Evolutionary conservation across 441 rosid genomes (phyloP).

Genomic region (Jatropha podagrica): DNA sequence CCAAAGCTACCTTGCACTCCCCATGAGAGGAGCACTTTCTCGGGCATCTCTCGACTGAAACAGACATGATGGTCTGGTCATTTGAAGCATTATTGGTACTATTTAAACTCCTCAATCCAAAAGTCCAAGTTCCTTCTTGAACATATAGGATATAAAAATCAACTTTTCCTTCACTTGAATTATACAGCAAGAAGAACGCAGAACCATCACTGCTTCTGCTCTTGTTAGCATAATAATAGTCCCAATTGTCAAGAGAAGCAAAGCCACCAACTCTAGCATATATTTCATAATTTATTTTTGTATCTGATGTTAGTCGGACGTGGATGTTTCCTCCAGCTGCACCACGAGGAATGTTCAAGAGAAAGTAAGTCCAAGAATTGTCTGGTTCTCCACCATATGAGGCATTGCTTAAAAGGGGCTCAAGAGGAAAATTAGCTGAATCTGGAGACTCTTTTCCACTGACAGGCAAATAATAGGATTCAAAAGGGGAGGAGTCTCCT

Average conservation of each 20-base stretch:
- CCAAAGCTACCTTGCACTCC: constrained; percentile 67
- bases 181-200: constrained; percentile 54
- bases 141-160: constrained; percentile 79
- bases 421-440: constrained; percentile 65
- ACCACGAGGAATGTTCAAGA: constrained; percentile 72
- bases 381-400: constrained; percentile 46
- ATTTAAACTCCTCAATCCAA: constrained; percentile 66
- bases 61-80: constrained; percentile 59
- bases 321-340: constrained; percentile 96
- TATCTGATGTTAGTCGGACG: constrained; percentile 55
- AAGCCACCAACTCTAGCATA: constrained; percentile 79
- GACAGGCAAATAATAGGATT: constrained; percentile 77
- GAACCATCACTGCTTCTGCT: constrained; percentile 58
- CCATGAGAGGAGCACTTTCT: constrained; percentile 84
- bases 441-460: constrained; percentile 49
- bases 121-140: constrained; percentile 83
- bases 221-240: constrained; percentile 73
- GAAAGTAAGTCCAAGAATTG: constrained; percentile 77
- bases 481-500: constrained; percentile 66
- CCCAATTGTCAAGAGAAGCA: constrained; percentile 69
- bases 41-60: constrained; percentile 94
- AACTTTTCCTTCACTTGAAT: constrained; percentile 62
- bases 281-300: constrained; percentile 57
- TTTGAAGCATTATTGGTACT: constrained; percentile 31
- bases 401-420: constrained; percentile 68